Evolutionary conservation across 2,329 filamentous ascomycete genomes (phyloP).

Genomic region (Aspergillus uvarum): DNA sequence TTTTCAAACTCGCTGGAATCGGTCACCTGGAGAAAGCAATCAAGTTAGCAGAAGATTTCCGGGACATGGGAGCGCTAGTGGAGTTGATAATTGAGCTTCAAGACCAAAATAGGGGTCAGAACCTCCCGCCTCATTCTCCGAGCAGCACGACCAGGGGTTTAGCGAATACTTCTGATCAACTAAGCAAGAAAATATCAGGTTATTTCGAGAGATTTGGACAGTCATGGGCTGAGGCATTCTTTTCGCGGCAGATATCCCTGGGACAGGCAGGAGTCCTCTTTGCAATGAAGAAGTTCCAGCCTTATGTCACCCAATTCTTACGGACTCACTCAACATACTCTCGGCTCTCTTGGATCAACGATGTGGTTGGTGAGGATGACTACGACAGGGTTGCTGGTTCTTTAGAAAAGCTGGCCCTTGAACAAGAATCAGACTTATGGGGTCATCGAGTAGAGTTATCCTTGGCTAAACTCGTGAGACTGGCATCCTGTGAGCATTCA

Average conservation of each 20-base stretch:
- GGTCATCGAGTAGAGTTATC: conserved; percentile 91
- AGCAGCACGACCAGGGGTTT: conserved; percentile 16
- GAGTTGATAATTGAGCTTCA: conserved; percentile 46
- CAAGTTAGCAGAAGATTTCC: conserved; percentile 60
- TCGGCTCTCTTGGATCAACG: conserved; percentile 92
- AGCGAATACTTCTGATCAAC: conserved; percentile 32
- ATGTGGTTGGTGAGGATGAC: conserved; percentile 73
- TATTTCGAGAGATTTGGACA: conserved; percentile 54
- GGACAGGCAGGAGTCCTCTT: conserved; percentile 68
- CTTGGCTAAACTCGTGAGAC: conserved; percentile 74
- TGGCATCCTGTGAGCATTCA: conserved; percentile 59
- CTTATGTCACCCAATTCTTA: conserved; percentile 75
- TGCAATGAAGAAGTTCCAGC: conserved; percentile 65
- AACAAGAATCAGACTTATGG: conserved; percentile 78
- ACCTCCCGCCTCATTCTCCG: conserved; percentile 15
- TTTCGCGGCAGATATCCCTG: conserved; percentile 70
- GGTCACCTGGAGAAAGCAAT: conserved; percentile 60
- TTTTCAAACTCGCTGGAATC: conserved; percentile 51
- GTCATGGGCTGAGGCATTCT: conserved; percentile 66
- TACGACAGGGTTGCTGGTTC: conserved; percentile 71
- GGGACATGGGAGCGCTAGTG: conserved; percentile 63
- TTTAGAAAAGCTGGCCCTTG: conserved; percentile 67
- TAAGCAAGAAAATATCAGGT: conserved; percentile 41
- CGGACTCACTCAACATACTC: conserved; percentile 69
- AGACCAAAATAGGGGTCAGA: conserved; percentile 35